A percentile compares a stretch with the other conserved stretches of the same genome.
These are phyloP conservation scores for Schizonepeta tenuifolia DNA, from an alignment of 257 asterid genomes.

Conservation along the genomic window DNA sequence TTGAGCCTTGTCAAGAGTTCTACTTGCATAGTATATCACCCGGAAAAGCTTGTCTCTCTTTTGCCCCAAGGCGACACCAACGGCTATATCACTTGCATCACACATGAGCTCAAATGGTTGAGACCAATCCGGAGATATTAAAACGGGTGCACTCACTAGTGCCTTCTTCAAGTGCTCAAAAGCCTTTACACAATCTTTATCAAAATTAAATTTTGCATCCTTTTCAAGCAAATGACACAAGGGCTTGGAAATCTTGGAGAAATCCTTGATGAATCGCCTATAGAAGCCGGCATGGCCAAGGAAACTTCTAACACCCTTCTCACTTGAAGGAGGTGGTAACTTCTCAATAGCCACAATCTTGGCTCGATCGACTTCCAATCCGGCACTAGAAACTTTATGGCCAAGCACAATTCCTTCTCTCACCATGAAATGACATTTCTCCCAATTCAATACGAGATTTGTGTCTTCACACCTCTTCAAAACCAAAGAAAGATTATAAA, in stretches of 20 bases:
- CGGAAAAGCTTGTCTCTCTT: not conserved
- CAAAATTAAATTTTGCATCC: not conserved
- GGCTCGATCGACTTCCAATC: not conserved
- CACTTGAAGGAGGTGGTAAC: not conserved
- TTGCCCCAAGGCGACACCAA: not conserved
- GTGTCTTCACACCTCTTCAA: no score
- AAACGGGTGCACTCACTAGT: not conserved
- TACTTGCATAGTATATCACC: not conserved
- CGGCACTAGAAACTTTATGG: not conserved
- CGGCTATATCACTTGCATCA: not conserved
- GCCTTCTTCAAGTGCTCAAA: not conserved
- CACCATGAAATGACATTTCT: not conserved
- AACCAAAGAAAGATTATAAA: no score
- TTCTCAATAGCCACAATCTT: not conserved
- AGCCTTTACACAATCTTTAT: not conserved
- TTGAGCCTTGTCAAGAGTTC: not conserved
- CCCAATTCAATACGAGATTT: no score
- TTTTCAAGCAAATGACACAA: not conserved
- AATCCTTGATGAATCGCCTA: not conserved
- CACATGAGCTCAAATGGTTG: not conserved
- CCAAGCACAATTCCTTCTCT: not conserved
- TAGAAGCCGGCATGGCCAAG: not conserved
- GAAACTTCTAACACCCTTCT: not conserved
- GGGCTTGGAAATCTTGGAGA: not conserved
- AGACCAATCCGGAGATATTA: not conserved